Evolutionary conservation across 2,329 filamentous ascomycete species (phyloP).

Genomic region (Penicillium decumbens): DNA sequence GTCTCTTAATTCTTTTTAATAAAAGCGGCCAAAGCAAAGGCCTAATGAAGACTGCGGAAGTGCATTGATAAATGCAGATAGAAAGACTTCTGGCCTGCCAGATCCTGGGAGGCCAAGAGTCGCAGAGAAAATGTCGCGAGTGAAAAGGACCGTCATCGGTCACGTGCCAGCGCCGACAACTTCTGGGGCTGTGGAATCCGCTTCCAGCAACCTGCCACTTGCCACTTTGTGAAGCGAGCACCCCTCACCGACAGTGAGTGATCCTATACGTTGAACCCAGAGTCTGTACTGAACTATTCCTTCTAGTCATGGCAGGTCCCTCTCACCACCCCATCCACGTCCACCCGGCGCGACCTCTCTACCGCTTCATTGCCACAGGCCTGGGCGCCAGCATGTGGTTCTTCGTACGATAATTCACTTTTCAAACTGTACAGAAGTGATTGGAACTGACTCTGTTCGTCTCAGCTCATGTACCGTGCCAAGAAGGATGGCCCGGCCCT

Average conservation of each 20-base stretch:
- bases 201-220: slow-evolving; percentile 2
- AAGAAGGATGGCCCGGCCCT: slow-evolving; percentile 93
- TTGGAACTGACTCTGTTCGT: slow-evolving; percentile 15
- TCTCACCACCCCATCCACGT: slow-evolving; percentile 45
- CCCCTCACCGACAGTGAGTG: slow-evolving; percentile 14
- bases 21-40: not conserved
- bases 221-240: slow-evolving; percentile 10
- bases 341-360: slow-evolving; percentile 62
- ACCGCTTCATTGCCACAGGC: slow-evolving; percentile 79
- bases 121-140: slow-evolving; percentile 3
- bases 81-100: not conserved
- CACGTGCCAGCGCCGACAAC: slow-evolving; percentile 10
- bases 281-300: slow-evolving; percentile 1
- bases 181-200: slow-evolving; percentile 4
- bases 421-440: not conserved
- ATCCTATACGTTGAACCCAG: not conserved
- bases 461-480: slow-evolving; percentile 86
- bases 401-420: slow-evolving; percentile 59
- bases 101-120: not conserved
- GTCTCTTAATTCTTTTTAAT: not conserved
- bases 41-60: not conserved
- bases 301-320: slow-evolving; percentile 37
- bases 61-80: not conserved
- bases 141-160: slow-evolving; percentile 9
- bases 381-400: slow-evolving; percentile 99